Percentiles rank a stretch among this genome's conserved stretches.
phyloP scores from a whole-genome alignment of 495 filamentous ascomycete genomes.

The Podospora didyma region DNA sequence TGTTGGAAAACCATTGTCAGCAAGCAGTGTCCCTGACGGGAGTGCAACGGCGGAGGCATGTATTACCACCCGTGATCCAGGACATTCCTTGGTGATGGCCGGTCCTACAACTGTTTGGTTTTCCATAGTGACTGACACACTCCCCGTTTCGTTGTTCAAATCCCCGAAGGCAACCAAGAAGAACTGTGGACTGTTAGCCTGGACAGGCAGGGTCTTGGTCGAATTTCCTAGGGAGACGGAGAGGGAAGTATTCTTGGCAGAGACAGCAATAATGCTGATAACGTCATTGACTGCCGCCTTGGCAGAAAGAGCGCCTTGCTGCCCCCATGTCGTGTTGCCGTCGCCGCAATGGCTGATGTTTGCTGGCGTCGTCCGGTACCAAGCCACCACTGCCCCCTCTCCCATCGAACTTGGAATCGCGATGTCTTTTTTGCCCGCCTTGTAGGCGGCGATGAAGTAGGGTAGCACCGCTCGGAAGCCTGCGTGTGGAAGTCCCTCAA shows the following conservation, averaged over 20 bases:
- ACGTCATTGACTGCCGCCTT: slow-evolving; percentile 3
- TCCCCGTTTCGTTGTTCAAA: neutral
- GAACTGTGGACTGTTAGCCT: neutral
- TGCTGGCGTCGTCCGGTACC: slow-evolving; percentile 8
- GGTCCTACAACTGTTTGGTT: neutral
- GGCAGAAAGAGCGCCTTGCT: slow-evolving; percentile 1
- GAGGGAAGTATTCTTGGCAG: neutral
- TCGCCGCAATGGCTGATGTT: slow-evolving; percentile 7
- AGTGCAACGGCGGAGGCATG: neutral
- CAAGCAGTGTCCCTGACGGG: neutral
- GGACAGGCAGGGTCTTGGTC: neutral
- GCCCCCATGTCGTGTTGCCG: slow-evolving; percentile 10
- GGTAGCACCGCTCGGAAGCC: slow-evolving; percentile 45
- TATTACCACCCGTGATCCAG: neutral
- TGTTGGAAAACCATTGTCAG: neutral
- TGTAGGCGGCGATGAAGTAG: slow-evolving; percentile 60
- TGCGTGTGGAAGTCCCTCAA: slow-evolving; percentile 30
- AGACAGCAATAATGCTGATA: slow-evolving; percentile 9
- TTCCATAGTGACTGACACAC: slow-evolving; percentile 4
- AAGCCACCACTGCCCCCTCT: slow-evolving; percentile 5
- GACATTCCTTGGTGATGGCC: neutral
- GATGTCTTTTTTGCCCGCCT: slow-evolving; percentile 38
- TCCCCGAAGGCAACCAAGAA: slow-evolving; percentile 2
- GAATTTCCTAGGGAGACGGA: neutral
- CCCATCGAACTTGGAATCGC: slow-evolving; percentile 24